Base-by-base conservation (phyloP, 1,284 basidiomycete genomes). In the Cryptococcus deneoformans region DNA sequence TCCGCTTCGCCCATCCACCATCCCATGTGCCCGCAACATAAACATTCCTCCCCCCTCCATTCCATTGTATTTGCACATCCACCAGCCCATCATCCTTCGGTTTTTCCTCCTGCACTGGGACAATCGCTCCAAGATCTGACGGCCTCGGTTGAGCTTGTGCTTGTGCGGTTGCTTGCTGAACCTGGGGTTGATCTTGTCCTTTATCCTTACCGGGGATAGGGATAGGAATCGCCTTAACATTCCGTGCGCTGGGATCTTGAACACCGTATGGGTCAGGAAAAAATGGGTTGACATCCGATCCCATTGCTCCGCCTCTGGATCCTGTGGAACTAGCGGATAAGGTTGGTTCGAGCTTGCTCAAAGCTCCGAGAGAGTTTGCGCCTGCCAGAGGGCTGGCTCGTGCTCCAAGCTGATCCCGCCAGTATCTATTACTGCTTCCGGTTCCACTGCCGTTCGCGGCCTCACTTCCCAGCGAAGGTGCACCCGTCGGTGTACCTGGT, bases 1-100 rank as follows among this genome's bases (percentile, higher is more conserved):
- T 76, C 60, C 82, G 78, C 48, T 77, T 80, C 48, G 80, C 79
- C 83, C 83, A 84, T 56, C 82, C 81, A 57, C 83, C 81, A 14
- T 82, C 82, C 71, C 84, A 76, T 54, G 82, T 83, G n/a, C 83
- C 83, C 0, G 82, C 83, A 5, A 84, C 82, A 60, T 77, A 83
- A 5, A 84, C 83, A 44, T 72, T 70, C 60, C 77, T 77, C 11
- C 78, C 79, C 6, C 78, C 76, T 48, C 76, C 76, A 16, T 68
- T 74, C 79, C 79, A 80, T 44, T 70, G 68, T n/a, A 76, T 63
- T 3, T 72, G 70, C 6, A 76, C 73, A 56, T 68, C 66, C 9
- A 76, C 73, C 49, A 72, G 49, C 1, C 71, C 72, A 58, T 74
- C 71, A 35, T 66, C 54, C 5, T 42, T 44, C 12, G 59, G 53